Evolutionary conservation across 805 yeast genomes (phyloP), one percentile per base, ranked within the genome.

Genomic region (Myxozyma lipomycoides): DNA sequence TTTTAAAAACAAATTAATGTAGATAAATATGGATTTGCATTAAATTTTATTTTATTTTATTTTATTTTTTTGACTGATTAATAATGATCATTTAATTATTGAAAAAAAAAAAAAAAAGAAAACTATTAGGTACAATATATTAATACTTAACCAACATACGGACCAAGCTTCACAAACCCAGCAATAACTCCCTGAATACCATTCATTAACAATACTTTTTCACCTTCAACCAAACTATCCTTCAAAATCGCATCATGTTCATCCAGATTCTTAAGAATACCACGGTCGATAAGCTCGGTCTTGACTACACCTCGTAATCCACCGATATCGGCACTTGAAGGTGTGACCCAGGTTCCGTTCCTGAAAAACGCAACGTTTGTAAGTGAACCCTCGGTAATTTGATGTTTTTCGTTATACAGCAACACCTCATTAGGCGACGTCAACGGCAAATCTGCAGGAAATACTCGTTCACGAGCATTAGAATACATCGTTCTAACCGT

Each of bases 261-360:
- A 21, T 26, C 50, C 38, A 52, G 22, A 15, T 60, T 59, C 17
- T 36, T 22, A 1, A 86, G 67, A 26, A 72, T 62, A 2, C 78
- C 76, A 43, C 80, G 78, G 12, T 70, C 65, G 9, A 88, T 62
- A 43, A 91, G 67, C 65, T 75, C 77, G 56, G 81, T 80, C 59
- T 98, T 74, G 61, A 81, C 78, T 0, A 84, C 88, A 9, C 98
- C 97, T 67, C 88, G 82, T 42, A 91, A 72, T 64, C 96, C 87
- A 0, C 98, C 98, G 10, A 61, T 54, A 12, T 80, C 70, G 1
- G 80, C 70, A 26, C 89, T 70, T n/a, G 74, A 70, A 1, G 98
- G 98, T 0, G 98, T 91, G 2, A 82, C 69, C 91, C 95, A 93
- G 24, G 66, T 64, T 40, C 74, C 78, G 3, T 65, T 66, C 45